Percentiles rank a stretch among this genome's conserved stretches.
phyloP scores from a whole-genome alignment of 192 early-diverging fungal species.

The Backusella parvicylindrica region DNA sequence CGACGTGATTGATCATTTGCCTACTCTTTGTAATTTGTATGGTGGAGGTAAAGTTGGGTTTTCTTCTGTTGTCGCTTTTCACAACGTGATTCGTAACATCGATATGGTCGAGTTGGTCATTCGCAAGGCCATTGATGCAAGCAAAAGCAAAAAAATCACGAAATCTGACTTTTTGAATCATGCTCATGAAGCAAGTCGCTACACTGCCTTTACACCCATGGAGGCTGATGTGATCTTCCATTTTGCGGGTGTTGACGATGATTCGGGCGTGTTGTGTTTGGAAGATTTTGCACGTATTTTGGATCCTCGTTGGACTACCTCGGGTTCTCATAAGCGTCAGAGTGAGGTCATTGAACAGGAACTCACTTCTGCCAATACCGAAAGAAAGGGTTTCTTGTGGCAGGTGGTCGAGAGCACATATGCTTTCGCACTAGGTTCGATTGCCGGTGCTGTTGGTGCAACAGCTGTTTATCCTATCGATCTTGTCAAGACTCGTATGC shows the following conservation, averaged over 20 bases:
- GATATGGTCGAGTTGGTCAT: slow-evolving; percentile 67
- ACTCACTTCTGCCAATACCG: neutral
- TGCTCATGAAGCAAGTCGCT: slow-evolving; percentile 54
- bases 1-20: slow-evolving; percentile 59
- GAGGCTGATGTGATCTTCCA: slow-evolving; percentile 71
- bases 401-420: slow-evolving; percentile 28
- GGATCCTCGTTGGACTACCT: slow-evolving; percentile 50
- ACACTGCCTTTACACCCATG: slow-evolving; percentile 66
- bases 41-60: slow-evolving; percentile 56
- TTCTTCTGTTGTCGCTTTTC: slow-evolving; percentile 59
- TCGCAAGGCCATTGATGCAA: slow-evolving; percentile 44
- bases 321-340: neutral
- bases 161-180: slow-evolving; percentile 60
- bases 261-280: slow-evolving; percentile 41
- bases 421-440: slow-evolving; percentile 74
- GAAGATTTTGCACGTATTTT: slow-evolving; percentile 51
- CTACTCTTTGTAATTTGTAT: slow-evolving; percentile 57
- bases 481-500: slow-evolving; percentile 98
- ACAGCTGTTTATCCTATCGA: slow-evolving; percentile 96
- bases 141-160: slow-evolving; percentile 50
- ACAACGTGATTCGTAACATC: slow-evolving; percentile 59
- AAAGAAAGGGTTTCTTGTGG: slow-evolving; percentile 30
- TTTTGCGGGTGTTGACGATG: slow-evolving; percentile 55
- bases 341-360: slow-evolving; percentile 1
- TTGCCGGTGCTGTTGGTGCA: slow-evolving; percentile 93